Evolutionary conservation across 139 green algal genomes (phyloP).

Genomic region (Cymbomonas tetramitiformis): DNA sequence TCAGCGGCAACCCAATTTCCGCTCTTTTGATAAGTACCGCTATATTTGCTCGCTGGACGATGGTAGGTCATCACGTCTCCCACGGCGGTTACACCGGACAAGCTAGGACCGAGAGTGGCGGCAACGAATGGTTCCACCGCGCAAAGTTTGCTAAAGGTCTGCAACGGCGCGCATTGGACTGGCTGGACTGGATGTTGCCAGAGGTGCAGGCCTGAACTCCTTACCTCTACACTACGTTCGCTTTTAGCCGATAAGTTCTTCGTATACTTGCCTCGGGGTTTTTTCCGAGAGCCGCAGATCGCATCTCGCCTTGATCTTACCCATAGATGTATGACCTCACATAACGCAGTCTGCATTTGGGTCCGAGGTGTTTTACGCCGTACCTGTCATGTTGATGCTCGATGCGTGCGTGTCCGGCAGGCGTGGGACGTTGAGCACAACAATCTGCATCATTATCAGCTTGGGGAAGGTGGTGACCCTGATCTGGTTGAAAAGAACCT

Average conservation of each 20-base stretch:
- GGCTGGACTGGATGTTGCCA: constrained; percentile 28
- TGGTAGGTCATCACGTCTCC: constrained; percentile 28
- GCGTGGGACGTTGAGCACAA: constrained; percentile 30
- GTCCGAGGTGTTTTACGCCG: too few species aligned
- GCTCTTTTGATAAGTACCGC: constrained; percentile 19
- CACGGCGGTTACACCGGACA: constrained; percentile 24
- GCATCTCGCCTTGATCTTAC: too few species aligned
- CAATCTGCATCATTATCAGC: constrained; percentile 27
- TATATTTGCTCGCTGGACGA: constrained; percentile 23
- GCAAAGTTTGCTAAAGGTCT: constrained; percentile 10
- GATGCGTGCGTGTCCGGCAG: too few species aligned
- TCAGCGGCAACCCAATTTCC: constrained; percentile 13
- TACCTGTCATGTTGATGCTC: too few species aligned
- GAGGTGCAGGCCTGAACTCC: too few species aligned
- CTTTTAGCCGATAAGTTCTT: too few species aligned
- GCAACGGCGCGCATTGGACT: constrained; percentile 13
- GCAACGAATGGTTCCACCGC: constrained; percentile 21
- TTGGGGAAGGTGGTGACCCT: constrained; percentile 20
- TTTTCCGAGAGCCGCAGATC: too few species aligned
- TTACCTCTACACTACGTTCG: too few species aligned
- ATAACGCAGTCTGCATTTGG: too few species aligned
- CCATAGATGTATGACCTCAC: too few species aligned
- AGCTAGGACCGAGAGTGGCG: background rate
- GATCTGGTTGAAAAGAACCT: constrained; percentile 26
- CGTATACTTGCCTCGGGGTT: too few species aligned